Conservation (phyloP, 2,329 filamentous ascomycete species). For the Drechslerella dactyloides region DNA sequence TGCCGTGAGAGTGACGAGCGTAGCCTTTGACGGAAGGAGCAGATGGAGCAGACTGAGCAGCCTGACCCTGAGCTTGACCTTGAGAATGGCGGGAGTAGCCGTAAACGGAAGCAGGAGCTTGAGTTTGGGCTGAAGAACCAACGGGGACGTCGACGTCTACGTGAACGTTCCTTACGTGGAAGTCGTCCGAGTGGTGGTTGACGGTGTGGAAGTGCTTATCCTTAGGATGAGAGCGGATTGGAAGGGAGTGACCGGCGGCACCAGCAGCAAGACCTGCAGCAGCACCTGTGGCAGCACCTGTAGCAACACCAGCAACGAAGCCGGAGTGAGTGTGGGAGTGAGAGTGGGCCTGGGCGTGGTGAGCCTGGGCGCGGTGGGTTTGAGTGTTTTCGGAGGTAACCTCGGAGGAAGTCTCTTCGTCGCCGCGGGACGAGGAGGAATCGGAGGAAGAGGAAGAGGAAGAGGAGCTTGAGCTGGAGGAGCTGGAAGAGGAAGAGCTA, state of each 20-base stretch:
- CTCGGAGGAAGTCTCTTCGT: slow-evolving; percentile 49
- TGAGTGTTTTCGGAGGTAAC: slow-evolving; percentile 53
- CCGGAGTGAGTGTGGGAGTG: slow-evolving; percentile 38
- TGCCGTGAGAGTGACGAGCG: too few species aligned
- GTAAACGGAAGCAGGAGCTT: slow-evolving; percentile 68
- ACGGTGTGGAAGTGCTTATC: slow-evolving; percentile 50
- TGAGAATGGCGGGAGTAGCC: too few species aligned
- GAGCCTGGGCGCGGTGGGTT: too few species aligned
- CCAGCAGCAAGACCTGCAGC: slow-evolving; percentile 32
- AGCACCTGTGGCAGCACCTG: slow-evolving; percentile 40
- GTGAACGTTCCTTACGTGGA: slow-evolving; percentile 56
- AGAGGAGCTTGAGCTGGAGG: slow-evolving; percentile 26
- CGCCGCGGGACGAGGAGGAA: slow-evolving; percentile 48
- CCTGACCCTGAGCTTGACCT: too few species aligned
- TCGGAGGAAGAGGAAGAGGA: slow-evolving; percentile 50
- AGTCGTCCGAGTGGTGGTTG: slow-evolving; percentile 50
- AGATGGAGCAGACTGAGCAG: too few species aligned
- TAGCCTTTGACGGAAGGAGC: too few species aligned
- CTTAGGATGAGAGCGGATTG: slow-evolving; percentile 39
- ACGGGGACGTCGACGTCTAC: slow-evolving; percentile 54
- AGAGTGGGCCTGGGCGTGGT: too few species aligned
- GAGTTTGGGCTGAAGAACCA: slow-evolving; percentile 68
- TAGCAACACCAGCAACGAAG: slow-evolving; percentile 29
- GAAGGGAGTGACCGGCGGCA: slow-evolving; percentile 18
- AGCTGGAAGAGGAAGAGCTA: slow-evolving; percentile 26